Evolutionary conservation across 2,329 filamentous ascomycete species (phyloP).

Genomic region (Ophiostoma himal-ulmi): DNA sequence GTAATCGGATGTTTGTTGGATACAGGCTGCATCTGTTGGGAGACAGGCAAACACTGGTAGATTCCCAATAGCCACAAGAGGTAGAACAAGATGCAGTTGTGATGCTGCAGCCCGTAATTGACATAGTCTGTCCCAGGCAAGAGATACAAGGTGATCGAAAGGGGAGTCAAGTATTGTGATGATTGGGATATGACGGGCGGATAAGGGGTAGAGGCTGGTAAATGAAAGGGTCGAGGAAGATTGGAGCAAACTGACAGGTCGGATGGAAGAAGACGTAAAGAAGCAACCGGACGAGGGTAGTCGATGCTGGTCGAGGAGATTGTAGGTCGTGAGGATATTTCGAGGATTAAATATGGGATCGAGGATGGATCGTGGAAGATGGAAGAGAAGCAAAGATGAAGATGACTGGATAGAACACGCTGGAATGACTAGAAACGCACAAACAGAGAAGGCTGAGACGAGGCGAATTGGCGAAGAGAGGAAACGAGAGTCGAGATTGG

Average conservation of each 20-base stretch:
- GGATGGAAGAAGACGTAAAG: not conserved
- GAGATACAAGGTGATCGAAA: not conserved
- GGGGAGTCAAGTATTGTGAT: not conserved
- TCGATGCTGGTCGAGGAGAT: conserved; percentile 1
- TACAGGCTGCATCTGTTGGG: not conserved
- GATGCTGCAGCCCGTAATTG: not conserved
- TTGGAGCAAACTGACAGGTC: conserved; percentile 9
- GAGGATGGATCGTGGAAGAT: not conserved
- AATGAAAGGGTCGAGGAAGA: not conserved
- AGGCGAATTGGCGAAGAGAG: not conserved
- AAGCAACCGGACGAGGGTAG: not conserved
- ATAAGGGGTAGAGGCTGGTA: not conserved
- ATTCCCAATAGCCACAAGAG: not conserved
- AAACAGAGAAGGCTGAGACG: not conserved
- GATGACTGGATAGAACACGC: not conserved
- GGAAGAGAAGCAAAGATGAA: not conserved
- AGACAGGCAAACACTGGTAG: not conserved
- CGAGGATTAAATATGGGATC: not conserved
- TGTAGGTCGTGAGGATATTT: not conserved
- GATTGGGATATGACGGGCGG: not conserved
- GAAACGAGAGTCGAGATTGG: conserved; percentile 2
- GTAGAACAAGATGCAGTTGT: not conserved
- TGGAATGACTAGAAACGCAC: not conserved
- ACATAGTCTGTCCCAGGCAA: not conserved
- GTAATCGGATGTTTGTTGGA: not conserved